Conservation (phyloP, 495 filamentous ascomycete genomes). For the Astrocystis sublimbata region DNA sequence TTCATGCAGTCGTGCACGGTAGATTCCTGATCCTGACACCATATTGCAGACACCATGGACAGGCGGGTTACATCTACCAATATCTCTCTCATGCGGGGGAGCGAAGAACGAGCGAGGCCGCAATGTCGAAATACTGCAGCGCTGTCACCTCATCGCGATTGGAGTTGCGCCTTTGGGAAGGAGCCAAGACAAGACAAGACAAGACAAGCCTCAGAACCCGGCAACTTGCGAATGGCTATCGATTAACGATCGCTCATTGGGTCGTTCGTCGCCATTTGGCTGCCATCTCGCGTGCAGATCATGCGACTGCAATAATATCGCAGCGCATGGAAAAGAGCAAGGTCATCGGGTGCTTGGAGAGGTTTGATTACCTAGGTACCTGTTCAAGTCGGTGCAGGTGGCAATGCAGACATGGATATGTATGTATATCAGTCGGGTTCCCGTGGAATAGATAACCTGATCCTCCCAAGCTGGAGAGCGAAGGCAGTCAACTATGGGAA, state of each 20-base stretch:
- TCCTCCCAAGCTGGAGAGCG: too few species aligned
- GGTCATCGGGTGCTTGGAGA: too few species aligned
- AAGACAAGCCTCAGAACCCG: too few species aligned
- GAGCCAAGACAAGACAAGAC: conserved; percentile 15
- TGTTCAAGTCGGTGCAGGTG: too few species aligned
- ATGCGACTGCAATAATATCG: background rate
- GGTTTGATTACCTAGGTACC: too few species aligned
- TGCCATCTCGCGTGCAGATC: background rate
- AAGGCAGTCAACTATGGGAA: too few species aligned
- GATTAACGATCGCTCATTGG: conserved; percentile 12
- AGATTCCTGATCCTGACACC: too few species aligned
- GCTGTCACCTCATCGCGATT: conserved; percentile 14
- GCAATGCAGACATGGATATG: too few species aligned
- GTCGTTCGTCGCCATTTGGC: background rate
- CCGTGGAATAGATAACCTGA: too few species aligned
- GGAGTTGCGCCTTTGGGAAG: conserved; percentile 16
- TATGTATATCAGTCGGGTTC: too few species aligned
- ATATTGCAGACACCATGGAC: too few species aligned
- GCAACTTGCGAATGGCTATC: conserved; percentile 10
- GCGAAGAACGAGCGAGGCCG: background rate
- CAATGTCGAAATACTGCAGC: conserved; percentile 13
- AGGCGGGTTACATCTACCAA: background rate
- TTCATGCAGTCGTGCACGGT: too few species aligned
- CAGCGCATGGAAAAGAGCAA: background rate
- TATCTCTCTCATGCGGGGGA: conserved; percentile 10